phyloP scores from a whole-genome alignment of 2,329 filamentous ascomycete genomes.

The Phaeoacremonium minimum region DNA sequence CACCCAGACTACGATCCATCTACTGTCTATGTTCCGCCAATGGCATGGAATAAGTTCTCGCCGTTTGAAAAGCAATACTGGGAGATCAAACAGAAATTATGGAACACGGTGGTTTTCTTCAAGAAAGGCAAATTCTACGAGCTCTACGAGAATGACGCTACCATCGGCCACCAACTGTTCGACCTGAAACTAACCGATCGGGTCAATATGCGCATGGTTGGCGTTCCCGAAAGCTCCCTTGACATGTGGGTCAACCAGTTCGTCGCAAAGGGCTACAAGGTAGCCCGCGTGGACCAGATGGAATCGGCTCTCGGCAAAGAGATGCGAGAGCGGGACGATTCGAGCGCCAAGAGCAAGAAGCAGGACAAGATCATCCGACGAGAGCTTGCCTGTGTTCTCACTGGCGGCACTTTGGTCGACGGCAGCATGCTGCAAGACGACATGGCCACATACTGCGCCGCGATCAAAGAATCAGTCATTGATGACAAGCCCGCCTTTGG shows the following conservation, averaged over 20 bases:
- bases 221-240: slow-evolving; percentile 92
- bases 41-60: slow-evolving; percentile 78
- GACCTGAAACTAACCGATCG: slow-evolving; percentile 96
- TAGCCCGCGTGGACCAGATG: slow-evolving; percentile 93
- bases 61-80: slow-evolving; percentile 98
- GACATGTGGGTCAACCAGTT: slow-evolving; percentile 98
- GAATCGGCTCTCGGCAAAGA: slow-evolving; percentile 95
- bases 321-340: slow-evolving; percentile 86
- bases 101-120: slow-evolving; percentile 98
- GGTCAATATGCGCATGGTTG: slow-evolving; percentile 99
- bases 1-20: slow-evolving; percentile 89
- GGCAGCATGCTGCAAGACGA: slow-evolving; percentile 96
- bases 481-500: slow-evolving; percentile 81
- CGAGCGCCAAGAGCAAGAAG: slow-evolving; percentile 57
- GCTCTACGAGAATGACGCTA: slow-evolving; percentile 95
- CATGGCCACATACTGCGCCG: slow-evolving; percentile 93
- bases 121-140: slow-evolving; percentile 99
- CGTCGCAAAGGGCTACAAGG: slow-evolving; percentile 96
- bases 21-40: slow-evolving; percentile 83
- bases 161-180: slow-evolving; percentile 92
- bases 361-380: slow-evolving; percentile 90
- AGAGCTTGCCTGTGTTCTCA: slow-evolving; percentile 87
- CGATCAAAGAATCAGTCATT: slow-evolving; percentile 78
- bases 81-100: slow-evolving; percentile 98
- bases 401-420: slow-evolving; percentile 88